Percentiles rank a stretch among this genome's conserved stretches.
phyloP scores from a whole-genome alignment of 495 filamentous ascomycete species.

The Chaetomium tenue region DNA sequence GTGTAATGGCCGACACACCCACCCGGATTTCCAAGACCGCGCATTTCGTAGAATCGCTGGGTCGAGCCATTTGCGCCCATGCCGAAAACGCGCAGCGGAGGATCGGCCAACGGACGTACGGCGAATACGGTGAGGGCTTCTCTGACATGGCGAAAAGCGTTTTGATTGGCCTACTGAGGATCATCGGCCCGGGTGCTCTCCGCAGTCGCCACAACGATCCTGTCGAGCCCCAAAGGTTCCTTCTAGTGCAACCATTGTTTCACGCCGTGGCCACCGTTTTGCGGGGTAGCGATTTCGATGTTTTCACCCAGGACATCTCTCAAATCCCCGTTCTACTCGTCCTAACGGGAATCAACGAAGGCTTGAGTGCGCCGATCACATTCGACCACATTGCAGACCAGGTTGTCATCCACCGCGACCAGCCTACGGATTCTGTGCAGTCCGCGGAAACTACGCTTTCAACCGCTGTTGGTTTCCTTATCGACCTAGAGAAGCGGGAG shows the following conservation, averaged over 20 bases:
- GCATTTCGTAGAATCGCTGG: not conserved
- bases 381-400: not conserved
- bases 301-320: not conserved
- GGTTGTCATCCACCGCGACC: not conserved
- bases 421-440: not conserved
- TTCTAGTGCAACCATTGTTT: not conserved
- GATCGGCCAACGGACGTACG: not conserved
- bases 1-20: not conserved
- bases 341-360: not conserved
- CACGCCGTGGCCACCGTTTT: not conserved
- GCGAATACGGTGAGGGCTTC: too few relatives aligned
- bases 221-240: not conserved
- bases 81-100: not conserved
- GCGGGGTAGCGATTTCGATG: not conserved
- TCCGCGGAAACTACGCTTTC: not conserved
- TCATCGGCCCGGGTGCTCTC: not conserved
- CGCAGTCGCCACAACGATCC: too few relatives aligned
- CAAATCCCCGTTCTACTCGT: constrained; percentile 2
- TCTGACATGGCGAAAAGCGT: not conserved
- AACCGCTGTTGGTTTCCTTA: not conserved
- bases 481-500: constrained; percentile 7
- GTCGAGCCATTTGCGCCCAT: not conserved
- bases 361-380: constrained; percentile 4
- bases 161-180: not conserved
- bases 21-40: not conserved